A percentile compares a stretch with the other conserved stretches of the same genome.
Conservation (phyloP, 352 stramenopile species). For the Globisporangium lucens region DNA sequence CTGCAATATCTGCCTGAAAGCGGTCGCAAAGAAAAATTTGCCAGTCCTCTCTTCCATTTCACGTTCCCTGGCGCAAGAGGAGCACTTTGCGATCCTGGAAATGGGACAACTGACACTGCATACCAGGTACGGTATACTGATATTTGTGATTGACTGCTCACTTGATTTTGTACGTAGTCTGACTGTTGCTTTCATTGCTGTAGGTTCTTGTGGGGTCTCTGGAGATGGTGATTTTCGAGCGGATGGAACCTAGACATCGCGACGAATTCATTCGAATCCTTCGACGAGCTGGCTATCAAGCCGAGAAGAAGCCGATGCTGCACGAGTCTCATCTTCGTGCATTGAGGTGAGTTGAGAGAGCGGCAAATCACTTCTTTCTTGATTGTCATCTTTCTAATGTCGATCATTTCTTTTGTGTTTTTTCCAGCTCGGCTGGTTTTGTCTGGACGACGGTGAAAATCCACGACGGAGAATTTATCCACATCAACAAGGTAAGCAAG, state of each 20-base stretch:
- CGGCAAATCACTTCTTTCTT: not conserved
- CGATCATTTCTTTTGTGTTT: not conserved
- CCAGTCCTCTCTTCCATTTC: constrained; percentile 68
- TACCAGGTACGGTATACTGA: constrained; percentile 43
- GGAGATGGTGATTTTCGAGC: constrained; percentile 85
- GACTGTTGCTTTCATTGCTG: not conserved
- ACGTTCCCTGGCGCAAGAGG: constrained; percentile 72
- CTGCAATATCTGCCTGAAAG: constrained; percentile 74
- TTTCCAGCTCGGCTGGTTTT: constrained; percentile 56
- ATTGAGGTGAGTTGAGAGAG: constrained; percentile 30
- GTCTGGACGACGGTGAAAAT: constrained; percentile 73
- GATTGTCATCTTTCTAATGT: not conserved
- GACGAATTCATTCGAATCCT: constrained; percentile 65
- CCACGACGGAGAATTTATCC: constrained; percentile 74
- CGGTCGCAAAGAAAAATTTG: constrained; percentile 60
- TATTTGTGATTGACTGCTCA: constrained; percentile 5
- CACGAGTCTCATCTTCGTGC: constrained; percentile 67
- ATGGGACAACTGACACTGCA: constrained; percentile 75
- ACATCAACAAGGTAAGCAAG: constrained; percentile 71
- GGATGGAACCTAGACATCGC: constrained; percentile 56
- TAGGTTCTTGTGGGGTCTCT: constrained; percentile 71
- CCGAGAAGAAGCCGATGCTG: constrained; percentile 65
- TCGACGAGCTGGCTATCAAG: constrained; percentile 54
- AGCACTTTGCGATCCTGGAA: constrained; percentile 57
- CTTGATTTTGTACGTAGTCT: not conserved